phyloP scores from a whole-genome alignment of 2,329 filamentous ascomycete genomes.

The Chaetomium globosum region DNA sequence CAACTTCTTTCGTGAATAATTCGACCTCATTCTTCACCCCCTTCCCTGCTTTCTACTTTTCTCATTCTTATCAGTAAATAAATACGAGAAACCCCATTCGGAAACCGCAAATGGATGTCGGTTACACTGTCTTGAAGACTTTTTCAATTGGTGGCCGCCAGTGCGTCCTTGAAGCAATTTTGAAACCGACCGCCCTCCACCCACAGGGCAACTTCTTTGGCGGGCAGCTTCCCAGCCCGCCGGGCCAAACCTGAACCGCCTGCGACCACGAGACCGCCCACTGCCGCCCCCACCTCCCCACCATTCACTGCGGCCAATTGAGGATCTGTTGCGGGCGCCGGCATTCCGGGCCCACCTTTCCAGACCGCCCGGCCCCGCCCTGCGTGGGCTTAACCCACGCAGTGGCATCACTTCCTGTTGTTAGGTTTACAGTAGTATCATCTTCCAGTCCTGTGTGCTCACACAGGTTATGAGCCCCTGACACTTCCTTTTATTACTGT shows the following conservation, averaged over 20 bases:
- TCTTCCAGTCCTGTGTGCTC: no score
- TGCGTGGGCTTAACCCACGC: no score
- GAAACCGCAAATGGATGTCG: neutral
- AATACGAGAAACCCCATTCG: neutral
- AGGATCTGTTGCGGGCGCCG: no score
- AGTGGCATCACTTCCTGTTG: no score
- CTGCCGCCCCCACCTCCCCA: no score
- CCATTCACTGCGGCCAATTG: neutral
- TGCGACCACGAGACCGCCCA: neutral
- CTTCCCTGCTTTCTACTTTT: neutral
- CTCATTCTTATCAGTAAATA: neutral
- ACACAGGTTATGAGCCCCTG: no score
- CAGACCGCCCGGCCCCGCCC: no score
- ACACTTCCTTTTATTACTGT: no score
- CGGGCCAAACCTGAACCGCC: neutral
- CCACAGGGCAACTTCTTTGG: neutral
- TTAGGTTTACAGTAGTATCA: no score
- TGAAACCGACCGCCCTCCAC: neutral
- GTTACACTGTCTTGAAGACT: neutral
- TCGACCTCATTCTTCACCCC: neutral
- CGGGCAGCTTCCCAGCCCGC: neutral
- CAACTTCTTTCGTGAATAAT: neutral
- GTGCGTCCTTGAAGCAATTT: neutral
- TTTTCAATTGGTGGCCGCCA: constrained; percentile 6
- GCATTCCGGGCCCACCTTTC: no score